Conservation (phyloP, 1,284 basidiomycete species). For the Inonotus hispidus region DNA sequence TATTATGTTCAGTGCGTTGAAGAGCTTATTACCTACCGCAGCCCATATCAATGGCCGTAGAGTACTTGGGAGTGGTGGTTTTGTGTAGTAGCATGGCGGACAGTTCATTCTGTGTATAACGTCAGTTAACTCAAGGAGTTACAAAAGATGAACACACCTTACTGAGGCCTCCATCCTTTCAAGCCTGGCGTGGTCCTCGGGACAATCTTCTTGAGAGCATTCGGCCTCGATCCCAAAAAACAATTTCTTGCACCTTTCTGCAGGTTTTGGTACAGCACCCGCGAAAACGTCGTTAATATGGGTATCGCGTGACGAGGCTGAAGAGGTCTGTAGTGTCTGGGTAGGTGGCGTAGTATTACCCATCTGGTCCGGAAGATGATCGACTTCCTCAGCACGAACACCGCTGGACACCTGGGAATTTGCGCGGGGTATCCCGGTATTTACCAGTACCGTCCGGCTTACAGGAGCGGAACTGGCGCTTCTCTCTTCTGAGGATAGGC, state of each 20-base stretch:
- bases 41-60: slow-evolving; percentile 33
- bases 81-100: neutral
- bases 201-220: neutral
- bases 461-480: too few species aligned
- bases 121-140: neutral
- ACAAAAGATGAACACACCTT: neutral
- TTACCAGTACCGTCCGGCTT: too few species aligned
- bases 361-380: neutral
- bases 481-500: too few species aligned
- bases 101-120: neutral
- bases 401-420: too few species aligned
- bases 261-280: neutral
- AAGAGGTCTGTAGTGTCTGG: neutral
- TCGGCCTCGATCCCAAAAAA: neutral
- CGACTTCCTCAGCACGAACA: too few species aligned
- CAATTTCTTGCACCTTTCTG: neutral
- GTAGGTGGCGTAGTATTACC: neutral
- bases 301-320: neutral
- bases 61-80: slow-evolving; percentile 19
- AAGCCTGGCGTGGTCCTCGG: neutral
- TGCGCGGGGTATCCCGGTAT: too few species aligned
- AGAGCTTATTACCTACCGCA: slow-evolving; percentile 25
- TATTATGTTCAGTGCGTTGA: too few species aligned
- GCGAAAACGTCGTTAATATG: neutral
- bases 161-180: neutral